These are phyloP conservation scores for Penicillium sp. DNA, from an alignment of 2,329 filamentous ascomycete genomes.

Conservation along the genomic window DNA sequence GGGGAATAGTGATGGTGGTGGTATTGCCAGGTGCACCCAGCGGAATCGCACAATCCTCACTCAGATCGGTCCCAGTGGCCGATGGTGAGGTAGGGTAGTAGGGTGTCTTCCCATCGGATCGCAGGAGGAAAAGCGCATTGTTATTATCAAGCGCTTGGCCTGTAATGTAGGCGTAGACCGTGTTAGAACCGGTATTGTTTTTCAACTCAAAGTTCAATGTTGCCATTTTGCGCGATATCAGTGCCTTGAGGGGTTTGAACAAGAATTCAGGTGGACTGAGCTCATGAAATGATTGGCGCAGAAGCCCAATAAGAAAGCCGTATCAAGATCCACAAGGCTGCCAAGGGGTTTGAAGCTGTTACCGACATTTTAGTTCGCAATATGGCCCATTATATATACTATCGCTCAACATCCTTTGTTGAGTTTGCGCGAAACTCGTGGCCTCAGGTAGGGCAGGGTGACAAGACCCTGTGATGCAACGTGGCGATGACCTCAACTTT, in stretches of 20 bases:
- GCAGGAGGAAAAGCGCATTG: slow-evolving; percentile 60
- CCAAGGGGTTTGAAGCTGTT: not conserved
- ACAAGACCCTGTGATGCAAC: slow-evolving; percentile 21
- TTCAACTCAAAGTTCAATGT: slow-evolving; percentile 61
- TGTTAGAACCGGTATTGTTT: slow-evolving; percentile 62
- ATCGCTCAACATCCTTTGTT: not conserved
- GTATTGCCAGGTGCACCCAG: slow-evolving; percentile 61
- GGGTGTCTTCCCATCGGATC: slow-evolving; percentile 62
- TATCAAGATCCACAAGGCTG: slow-evolving; percentile 10
- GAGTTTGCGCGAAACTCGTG: not conserved
- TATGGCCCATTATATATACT: slow-evolving; percentile 12
- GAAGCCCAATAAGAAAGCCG: slow-evolving; percentile 5
- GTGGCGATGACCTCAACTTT: slow-evolving; percentile 10
- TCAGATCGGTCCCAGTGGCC: slow-evolving; percentile 50
- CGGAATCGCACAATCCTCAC: slow-evolving; percentile 59
- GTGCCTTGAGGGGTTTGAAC: not conserved
- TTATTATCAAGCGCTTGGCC: slow-evolving; percentile 61
- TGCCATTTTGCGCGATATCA: slow-evolving; percentile 14
- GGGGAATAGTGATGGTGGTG: slow-evolving; percentile 63
- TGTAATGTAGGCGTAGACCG: slow-evolving; percentile 68
- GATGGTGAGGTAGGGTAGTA: slow-evolving; percentile 63
- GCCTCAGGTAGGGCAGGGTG: slow-evolving; percentile 17
- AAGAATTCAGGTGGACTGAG: not conserved
- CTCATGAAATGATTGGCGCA: slow-evolving; percentile 1
- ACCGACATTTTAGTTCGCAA: not conserved